Evolutionary conservation across 202 grass and related monocot genomes (phyloP), one percentile per base, ranked within the genome.

Genomic region (Musa balbisiana): DNA sequence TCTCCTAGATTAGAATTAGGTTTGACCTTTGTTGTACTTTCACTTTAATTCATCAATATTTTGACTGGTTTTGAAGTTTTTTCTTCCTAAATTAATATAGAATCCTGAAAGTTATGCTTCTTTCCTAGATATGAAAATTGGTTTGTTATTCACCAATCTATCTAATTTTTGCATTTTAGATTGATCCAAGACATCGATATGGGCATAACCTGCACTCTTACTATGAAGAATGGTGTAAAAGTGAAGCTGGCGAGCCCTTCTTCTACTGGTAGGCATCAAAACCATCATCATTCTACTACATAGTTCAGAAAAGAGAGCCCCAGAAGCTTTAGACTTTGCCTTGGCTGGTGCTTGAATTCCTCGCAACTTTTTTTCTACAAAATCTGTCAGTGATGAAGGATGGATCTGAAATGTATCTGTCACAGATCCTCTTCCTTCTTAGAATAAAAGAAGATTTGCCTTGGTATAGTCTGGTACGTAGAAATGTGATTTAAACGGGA

Each of bases 151-250:
- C 23, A 33, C 56, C 19, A 55, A 29, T 54, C 55, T 55, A 26
- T 10, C 8, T 70, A 15, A 53, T 74, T 33, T 77, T 75, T 68
- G 14, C 33, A 76, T 24, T 75, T 53, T 63, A 99, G 95, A 99
- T 99, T 53, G 95, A 99, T 77, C 95, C 95, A 16, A 82, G 87
- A 52, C 95, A 99, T 62, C 84, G 95, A 16, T 99, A 92, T 51
- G 95, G 95, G 9, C 95, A 99, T 82, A 99, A 99, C 68, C 82
- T 99, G 64, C 91, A 99, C 25, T 81, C 87, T 64, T 99, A 99
- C 78, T 95, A 90, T 51, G 87, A 90, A 53, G 85, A 24, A 13
- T 99, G 95, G 91, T 81, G 76, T 78, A 52, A 85, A 79, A 95
- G 89, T 78, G 73, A 90, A 70, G 95, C 87, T 14, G 91, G 89